Evolutionary conservation across 805 yeast genomes (phyloP).

Genomic region (Spathaspora hagerdaliae): DNA sequence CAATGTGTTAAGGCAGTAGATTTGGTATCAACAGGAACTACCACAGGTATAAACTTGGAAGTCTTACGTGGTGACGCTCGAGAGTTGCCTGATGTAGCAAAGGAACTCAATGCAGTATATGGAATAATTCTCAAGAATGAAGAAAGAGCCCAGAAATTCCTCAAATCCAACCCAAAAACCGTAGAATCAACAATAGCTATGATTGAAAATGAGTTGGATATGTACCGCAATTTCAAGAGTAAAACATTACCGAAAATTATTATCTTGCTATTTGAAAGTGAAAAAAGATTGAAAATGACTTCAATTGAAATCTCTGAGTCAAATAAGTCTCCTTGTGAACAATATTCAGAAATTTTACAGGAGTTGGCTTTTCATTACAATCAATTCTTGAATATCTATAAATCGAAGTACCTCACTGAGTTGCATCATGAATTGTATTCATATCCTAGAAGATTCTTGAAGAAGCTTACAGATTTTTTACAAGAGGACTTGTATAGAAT

Average conservation of each 20-base stretch:
- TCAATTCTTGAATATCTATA: constrained; percentile 29
- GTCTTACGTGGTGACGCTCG: constrained; percentile 50
- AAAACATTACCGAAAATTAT: constrained; percentile 22
- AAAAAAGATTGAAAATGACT: constrained; percentile 9
- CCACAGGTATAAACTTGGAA: constrained; percentile 28
- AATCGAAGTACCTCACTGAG: constrained; percentile 33
- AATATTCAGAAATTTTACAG: constrained; percentile 22
- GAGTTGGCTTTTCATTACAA: constrained; percentile 33
- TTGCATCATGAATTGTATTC: constrained; percentile 36
- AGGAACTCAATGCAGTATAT: constrained; percentile 37
- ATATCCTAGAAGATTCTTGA: constrained; percentile 34
- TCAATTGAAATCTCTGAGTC: constrained; percentile 14
- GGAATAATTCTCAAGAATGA: constrained; percentile 35
- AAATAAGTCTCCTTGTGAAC: constrained; percentile 16
- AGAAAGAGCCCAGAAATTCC: constrained; percentile 22
- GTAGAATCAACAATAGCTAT: constrained; percentile 12
- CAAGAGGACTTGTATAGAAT: constrained; percentile 26
- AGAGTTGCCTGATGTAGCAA: constrained; percentile 56
- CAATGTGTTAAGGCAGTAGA: constrained; percentile 56
- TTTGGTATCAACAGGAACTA: constrained; percentile 18
- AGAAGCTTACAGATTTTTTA: constrained; percentile 27
- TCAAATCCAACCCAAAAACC: constrained; percentile 9
- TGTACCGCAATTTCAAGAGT: constrained; percentile 19
- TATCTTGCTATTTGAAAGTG: constrained; percentile 14
- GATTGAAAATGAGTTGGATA: constrained; percentile 14